phyloP scores from a whole-genome alignment of 805 yeast genomes.

The Candida silvicultrix region DNA sequence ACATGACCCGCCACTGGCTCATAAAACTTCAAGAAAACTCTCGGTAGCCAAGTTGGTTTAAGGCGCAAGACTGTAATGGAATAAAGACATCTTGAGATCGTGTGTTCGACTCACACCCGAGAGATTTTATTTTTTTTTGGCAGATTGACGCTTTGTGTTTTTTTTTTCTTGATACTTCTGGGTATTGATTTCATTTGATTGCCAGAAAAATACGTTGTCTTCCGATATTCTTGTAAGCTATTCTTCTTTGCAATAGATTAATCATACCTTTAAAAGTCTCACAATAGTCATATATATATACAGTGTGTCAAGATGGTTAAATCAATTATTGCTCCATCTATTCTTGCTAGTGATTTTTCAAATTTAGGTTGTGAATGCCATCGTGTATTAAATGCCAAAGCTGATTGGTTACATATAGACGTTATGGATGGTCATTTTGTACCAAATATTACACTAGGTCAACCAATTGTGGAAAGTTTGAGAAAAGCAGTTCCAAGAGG shows the following conservation, averaged over 20 bases:
- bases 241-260: background rate
- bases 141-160: background rate
- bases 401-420: conserved; percentile 97
- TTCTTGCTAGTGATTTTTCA: conserved; percentile 88
- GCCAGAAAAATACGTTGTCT: no score
- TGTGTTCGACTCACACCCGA: conserved; percentile 48
- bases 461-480: conserved; percentile 76
- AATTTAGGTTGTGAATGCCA: conserved; percentile 84
- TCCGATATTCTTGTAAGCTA: no score
- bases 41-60: conserved; percentile 40
- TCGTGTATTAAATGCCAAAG: conserved; percentile 68
- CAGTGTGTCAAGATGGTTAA: conserved; percentile 46
- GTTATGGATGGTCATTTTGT: conserved; percentile 99
- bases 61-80: conserved; percentile 38
- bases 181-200: no score
- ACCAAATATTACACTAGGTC: conserved; percentile 92
- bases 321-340: conserved; percentile 89
- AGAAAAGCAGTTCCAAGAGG: conserved; percentile 72
- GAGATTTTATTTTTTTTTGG: conserved; percentile 25
- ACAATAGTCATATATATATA: background rate
- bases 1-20: background rate
- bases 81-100: conserved; percentile 38
- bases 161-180: no score
- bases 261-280: no score
- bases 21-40: conserved; percentile 15